These are phyloP conservation scores for Magnaporthales sp. DNA, from an alignment of 2,329 filamentous ascomycete genomes.

Conservation along the genomic window DNA sequence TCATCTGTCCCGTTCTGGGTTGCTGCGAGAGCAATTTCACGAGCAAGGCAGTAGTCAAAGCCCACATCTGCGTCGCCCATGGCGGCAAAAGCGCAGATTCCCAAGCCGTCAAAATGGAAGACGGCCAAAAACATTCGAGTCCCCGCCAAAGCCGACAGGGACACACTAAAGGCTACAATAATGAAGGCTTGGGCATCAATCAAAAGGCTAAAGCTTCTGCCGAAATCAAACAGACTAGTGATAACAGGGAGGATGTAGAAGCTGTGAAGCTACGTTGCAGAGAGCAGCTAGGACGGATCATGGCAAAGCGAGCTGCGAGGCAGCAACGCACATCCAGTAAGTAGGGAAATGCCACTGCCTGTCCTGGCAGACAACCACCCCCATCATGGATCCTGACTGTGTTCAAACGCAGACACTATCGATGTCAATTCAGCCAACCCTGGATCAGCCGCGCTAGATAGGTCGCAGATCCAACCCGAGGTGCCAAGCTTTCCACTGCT, in stretches of 20 bases:
- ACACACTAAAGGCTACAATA: neutral
- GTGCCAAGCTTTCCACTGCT: constrained; percentile 28
- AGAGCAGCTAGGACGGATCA: constrained; percentile 22
- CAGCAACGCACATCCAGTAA: neutral
- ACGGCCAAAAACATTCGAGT: neutral
- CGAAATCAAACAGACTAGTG: neutral
- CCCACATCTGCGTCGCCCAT: constrained; percentile 29
- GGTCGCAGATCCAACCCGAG: constrained; percentile 15
- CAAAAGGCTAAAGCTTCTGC: neutral
- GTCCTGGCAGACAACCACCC: no score
- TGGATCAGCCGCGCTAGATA: neutral
- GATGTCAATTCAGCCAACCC: neutral
- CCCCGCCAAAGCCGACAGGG: neutral
- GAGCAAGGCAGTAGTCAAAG: constrained; percentile 23
- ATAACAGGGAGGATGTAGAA: neutral
- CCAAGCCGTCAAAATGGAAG: neutral
- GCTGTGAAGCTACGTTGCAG: constrained; percentile 24
- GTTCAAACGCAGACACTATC: neutral
- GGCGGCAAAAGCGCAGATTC: neutral
- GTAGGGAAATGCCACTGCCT: neutral
- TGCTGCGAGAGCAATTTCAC: constrained; percentile 28
- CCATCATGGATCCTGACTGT: neutral
- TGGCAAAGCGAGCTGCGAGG: constrained; percentile 21
- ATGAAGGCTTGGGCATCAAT: neutral
- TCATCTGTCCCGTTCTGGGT: constrained; percentile 29